Evolutionary conservation across 225 moss, liverwort and hornwort genomes (phyloP).

Genomic region (Ulota crispa): DNA sequence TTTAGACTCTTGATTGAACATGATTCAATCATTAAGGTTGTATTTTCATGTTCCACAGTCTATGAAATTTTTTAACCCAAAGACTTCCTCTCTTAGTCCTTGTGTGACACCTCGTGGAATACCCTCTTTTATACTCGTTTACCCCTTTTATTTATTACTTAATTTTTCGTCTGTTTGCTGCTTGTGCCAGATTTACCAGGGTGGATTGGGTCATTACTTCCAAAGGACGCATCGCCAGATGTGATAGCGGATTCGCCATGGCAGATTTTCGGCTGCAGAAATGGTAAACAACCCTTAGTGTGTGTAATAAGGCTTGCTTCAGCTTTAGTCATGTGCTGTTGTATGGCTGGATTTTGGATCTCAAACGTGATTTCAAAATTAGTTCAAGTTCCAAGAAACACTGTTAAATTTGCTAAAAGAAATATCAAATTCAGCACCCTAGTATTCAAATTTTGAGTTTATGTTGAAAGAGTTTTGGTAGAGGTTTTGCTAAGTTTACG

Average conservation of each 20-base stretch:
- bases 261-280: slow-evolving; percentile 95
- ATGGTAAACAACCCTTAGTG: slow-evolving; percentile 43
- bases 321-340: slow-evolving; percentile 9
- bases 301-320: neutral
- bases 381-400: no score
- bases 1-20: no score
- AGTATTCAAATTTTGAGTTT: no score
- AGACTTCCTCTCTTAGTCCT: neutral
- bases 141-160: neutral
- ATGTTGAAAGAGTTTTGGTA: no score
- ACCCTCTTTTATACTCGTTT: neutral
- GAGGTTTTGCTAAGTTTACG: no score
- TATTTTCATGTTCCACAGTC: no score
- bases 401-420: no score
- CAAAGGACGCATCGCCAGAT: slow-evolving; percentile 86
- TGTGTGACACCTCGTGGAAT: neutral
- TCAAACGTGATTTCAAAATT: no score
- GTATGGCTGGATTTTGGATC: slow-evolving; percentile 1
- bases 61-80: neutral
- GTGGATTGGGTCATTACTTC: slow-evolving; percentile 90
- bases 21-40: no score
- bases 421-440: no score
- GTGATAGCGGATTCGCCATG: slow-evolving; percentile 89
- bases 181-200: slow-evolving; percentile 69
- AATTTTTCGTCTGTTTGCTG: neutral